Base-by-base conservation (phyloP, 1,139 yeast species). In the Yamadazyma dendronema region DNA sequence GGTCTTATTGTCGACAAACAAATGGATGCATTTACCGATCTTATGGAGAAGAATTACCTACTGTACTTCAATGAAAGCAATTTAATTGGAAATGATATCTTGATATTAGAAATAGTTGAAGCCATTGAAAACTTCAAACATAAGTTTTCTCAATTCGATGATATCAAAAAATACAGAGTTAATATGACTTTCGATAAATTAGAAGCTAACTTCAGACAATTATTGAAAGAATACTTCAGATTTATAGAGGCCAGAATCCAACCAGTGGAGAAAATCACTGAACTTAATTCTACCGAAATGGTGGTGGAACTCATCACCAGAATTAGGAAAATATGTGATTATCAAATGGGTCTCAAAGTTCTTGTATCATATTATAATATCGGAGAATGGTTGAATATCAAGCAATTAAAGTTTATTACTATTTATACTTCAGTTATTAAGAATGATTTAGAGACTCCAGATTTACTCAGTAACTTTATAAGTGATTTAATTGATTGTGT, bases 401-500 rank as follows among this genome's bases (percentile, higher is more conserved):
- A 61, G 28, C 79, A 79, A 25, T 77, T 80, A 3, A 57, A 59
- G 34, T 80, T 81, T 57, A 64, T 78, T 28, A 53, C 60, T 23
- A 72, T 72, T 5, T 77, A 73, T 46, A 70, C 79, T 4, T 67
- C 79, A 15, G 74, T 72, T 3, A 62, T 75, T 2, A 65, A 65
- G 17, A 62, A 62, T 27, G 50, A 44, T 16, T 49, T 55, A 15
- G 65, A 65, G 35, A 73, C 69, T 22, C 49, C 51, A 1, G 64
- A 65, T 25, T 77, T 69, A 39, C 57, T 84, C 40, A 59, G 86
- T 17, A 75, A 88, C 30, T 87, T 74, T 53, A 73, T 80, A 42
- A 75, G 87, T 37, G 96, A 88, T 56, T 72, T 84, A 27, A 74
- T 89, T 34, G 96, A 88, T 56, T 81, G 82, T 29, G 70, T 86